Conservation (phyloP, 2,329 filamentous ascomycete species). For the Onygena corvina region DNA sequence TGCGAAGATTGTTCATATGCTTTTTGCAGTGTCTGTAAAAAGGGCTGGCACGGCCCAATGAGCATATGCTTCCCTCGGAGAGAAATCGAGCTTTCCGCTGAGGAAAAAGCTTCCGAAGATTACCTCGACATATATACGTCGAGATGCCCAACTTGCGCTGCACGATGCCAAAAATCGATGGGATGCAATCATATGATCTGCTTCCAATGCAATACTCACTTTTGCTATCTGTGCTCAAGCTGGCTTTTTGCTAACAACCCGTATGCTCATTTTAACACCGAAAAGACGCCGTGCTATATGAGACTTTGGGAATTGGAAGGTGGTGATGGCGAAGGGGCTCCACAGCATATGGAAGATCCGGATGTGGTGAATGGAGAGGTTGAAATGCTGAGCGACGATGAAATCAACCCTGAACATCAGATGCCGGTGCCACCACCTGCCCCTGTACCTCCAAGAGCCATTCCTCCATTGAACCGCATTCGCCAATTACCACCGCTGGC, state of each 20-base stretch:
- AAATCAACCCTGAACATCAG: conserved; percentile 27
- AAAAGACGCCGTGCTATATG: conserved; percentile 61
- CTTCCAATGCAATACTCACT: conserved; percentile 78
- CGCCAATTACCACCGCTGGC: conserved; percentile 12
- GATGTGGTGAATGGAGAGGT: conserved; percentile 24
- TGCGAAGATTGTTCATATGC: conserved; percentile 84
- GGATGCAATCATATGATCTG: conserved; percentile 98
- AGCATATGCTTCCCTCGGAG: conserved; percentile 56
- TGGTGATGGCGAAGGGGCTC: conserved; percentile 47
- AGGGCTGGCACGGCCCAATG: conserved; percentile 90
- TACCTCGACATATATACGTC: conserved; percentile 74
- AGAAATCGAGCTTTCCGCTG: conserved; percentile 57
- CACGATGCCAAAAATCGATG: conserved; percentile 75
- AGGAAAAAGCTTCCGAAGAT: conserved; percentile 75
- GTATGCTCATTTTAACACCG: conserved; percentile 75
- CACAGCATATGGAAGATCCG: conserved; percentile 16
- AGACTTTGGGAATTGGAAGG: conserved; percentile 81
- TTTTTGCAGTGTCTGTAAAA: conserved; percentile 64
- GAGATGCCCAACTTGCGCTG: conserved; percentile 75
- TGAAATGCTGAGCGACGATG: conserved; percentile 19
- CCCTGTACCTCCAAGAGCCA: conserved; percentile 19
- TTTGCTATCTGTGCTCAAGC: conserved; percentile 86
- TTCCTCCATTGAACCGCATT: conserved; percentile 7
- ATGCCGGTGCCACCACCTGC: conserved; percentile 29
- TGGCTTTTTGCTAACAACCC: conserved; percentile 74